Evolutionary conservation across 164 flowering plant genomes (phyloP), one percentile per base, ranked within the genome.

Genomic region (Chloranthus sessilifolius): DNA sequence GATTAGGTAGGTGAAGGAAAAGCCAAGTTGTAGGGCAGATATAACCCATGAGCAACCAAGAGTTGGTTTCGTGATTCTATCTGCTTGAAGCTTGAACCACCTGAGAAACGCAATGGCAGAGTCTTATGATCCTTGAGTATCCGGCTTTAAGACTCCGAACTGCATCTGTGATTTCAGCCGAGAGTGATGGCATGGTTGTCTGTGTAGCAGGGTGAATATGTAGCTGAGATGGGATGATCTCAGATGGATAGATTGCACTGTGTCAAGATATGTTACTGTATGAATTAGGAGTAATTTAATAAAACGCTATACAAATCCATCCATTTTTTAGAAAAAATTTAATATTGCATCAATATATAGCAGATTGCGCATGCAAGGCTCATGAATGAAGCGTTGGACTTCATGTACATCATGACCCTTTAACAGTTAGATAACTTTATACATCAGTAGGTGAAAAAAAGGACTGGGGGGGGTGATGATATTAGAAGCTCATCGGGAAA

Each of bases 161-260:
- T 16, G 63, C 72, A 48, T 63, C 27, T 43, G 20, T 55, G 34
- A 79, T 67, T 37, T 65, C 66, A 52, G 55, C 31, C 3, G 54
- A 57, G 27, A 69, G 66, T 4, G 53, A 43, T 10, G 56, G 34
- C 14, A 12, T 47, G 17, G 60, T 22, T 9, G 56, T 24, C 29
- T 55, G 31, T 21, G 28, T 16, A 14, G 27, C 51, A n/a, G 8
- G 2, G 7, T 44, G 36, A 43, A 38, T 43, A 30, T 64, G 61
- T 12, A 77, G 19, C 50, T 61, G 49, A 53, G 59, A 50, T 22
- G 80, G 80, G 56, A 64, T 43, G 46, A 69, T 25, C 26, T 78
- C 82, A 30, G 69, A 60, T 41, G 88, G 88, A 60, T 81, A 81
- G 42, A 76, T 40, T 26, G 76, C 88, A 22, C 88, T 81, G 83